Conservation (phyloP, 441 rosid genomes). For the Gossypium schwendimanii region DNA sequence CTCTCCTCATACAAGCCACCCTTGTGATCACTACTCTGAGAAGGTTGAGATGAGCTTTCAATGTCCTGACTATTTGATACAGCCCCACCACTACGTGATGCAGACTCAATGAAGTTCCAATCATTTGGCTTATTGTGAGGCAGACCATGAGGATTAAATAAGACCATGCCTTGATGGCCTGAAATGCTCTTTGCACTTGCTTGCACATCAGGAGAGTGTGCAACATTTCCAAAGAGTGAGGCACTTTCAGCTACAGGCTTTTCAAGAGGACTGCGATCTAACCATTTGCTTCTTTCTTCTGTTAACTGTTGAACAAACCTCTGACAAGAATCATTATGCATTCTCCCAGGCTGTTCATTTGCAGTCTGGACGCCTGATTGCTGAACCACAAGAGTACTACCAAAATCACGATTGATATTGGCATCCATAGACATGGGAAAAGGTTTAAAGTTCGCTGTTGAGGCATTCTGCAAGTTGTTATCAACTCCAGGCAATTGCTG, state of each 20-base stretch:
- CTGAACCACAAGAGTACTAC: conserved; percentile 20
- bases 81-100: conserved; percentile 20
- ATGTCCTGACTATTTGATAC: conserved; percentile 30
- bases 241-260: conserved; percentile 39
- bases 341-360: conserved; percentile 34
- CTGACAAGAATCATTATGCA: conserved; percentile 34
- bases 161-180: conserved; percentile 23
- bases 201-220: conserved; percentile 31
- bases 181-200: conserved; percentile 27
- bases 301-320: conserved; percentile 30
- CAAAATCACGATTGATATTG: conserved; percentile 16
- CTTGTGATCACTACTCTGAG: conserved; percentile 20
- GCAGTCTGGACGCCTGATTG: conserved; percentile 28
- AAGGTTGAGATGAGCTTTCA: conserved; percentile 32
- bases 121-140: conserved; percentile 27
- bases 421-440: conserved; percentile 20
- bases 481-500: conserved; percentile 34
- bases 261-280: conserved; percentile 35
- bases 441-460: conserved; percentile 21
- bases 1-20: conserved; percentile 23
- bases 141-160: conserved; percentile 18
- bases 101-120: conserved; percentile 38
- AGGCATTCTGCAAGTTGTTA: conserved; percentile 25
- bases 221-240: conserved; percentile 34
- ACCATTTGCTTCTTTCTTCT: conserved; percentile 35